Evolutionary conservation across 2,329 filamentous ascomycete genomes (phyloP).

Genomic region (Epichloe gansuensis): DNA sequence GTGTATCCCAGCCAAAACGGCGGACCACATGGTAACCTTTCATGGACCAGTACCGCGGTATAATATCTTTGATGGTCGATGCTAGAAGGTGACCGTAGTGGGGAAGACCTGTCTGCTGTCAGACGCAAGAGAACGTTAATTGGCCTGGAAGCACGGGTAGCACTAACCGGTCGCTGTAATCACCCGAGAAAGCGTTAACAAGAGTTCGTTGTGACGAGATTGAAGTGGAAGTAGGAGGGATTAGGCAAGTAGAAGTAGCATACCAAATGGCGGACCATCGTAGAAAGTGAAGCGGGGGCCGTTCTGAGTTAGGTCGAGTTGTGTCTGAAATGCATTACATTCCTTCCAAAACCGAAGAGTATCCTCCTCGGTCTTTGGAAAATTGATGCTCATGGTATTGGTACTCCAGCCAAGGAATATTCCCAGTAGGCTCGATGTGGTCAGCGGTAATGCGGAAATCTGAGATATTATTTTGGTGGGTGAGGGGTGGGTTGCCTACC

Average conservation of each 20-base stretch:
- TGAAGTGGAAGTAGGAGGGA: too few species aligned
- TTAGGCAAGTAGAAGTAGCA: background rate
- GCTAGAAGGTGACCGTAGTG: conserved; percentile 53
- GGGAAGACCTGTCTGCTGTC: conserved; percentile 5
- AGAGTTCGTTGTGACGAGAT: too few species aligned
- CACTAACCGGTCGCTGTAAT: conserved; percentile 4
- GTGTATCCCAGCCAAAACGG: conserved; percentile 69
- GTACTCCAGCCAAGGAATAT: too few species aligned
- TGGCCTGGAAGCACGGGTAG: background rate
- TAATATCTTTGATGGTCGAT: conserved; percentile 86
- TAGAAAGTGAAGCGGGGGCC: conserved; percentile 78
- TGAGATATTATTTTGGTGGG: too few species aligned
- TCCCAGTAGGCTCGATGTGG: too few species aligned
- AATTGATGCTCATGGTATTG: conserved; percentile 2
- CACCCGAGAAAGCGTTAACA: too few species aligned
- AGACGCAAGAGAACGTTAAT: too few species aligned
- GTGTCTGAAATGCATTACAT: conserved; percentile 14
- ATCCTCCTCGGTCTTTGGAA: conserved; percentile 12
- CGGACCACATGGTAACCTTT: conserved; percentile 77
- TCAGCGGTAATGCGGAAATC: too few species aligned
- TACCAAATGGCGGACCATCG: conserved; percentile 54
- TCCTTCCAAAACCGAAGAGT: conserved; percentile 12
- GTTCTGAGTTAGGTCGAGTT: conserved; percentile 48
- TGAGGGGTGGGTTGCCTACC: too few species aligned
- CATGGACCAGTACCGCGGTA: conserved; percentile 86